A percentile compares a stretch with the other conserved stretches of the same genome.
Conservation (phyloP, 345 rosid species). For the Eucalyptus pumila region DNA sequence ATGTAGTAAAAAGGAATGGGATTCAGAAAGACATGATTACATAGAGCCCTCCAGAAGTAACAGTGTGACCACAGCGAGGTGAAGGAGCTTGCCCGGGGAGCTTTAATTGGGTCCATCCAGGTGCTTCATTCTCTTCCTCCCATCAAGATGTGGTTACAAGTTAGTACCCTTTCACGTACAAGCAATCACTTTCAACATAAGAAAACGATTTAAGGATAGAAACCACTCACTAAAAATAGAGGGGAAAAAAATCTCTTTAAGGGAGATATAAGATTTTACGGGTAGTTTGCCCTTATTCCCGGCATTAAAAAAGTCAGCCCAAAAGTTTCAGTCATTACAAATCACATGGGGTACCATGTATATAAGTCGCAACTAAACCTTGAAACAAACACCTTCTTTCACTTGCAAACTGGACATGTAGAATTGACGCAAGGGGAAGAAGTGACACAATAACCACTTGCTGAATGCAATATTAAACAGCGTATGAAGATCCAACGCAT, state of each 20-base stretch:
- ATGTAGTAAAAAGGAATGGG: background rate
- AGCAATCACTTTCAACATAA: background rate
- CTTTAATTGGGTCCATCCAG: constrained; percentile 98
- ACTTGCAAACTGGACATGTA: background rate
- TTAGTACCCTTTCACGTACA: background rate
- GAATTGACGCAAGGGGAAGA: background rate
- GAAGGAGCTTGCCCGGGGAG: constrained; percentile 99
- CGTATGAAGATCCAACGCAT: background rate
- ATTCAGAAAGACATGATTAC: constrained; percentile 30
- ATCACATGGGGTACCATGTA: background rate
- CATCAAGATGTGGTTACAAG: constrained; percentile 38
- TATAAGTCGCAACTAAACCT: background rate
- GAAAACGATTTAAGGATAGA: background rate
- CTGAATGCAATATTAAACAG: background rate
- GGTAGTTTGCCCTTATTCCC: background rate
- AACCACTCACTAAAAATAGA: background rate
- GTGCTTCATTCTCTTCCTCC: constrained; percentile 91
- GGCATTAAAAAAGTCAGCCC: background rate
- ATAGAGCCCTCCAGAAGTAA: constrained; percentile 87
- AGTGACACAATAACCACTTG: background rate
- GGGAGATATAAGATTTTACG: background rate
- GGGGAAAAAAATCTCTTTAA: background rate
- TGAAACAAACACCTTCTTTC: background rate
- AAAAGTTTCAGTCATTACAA: background rate
- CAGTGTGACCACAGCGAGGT: constrained; percentile 87